Evolutionary conservation across 139 green algal species (phyloP), one percentile per base, ranked within the genome.

Genomic region (Coelastrella sp.): DNA sequence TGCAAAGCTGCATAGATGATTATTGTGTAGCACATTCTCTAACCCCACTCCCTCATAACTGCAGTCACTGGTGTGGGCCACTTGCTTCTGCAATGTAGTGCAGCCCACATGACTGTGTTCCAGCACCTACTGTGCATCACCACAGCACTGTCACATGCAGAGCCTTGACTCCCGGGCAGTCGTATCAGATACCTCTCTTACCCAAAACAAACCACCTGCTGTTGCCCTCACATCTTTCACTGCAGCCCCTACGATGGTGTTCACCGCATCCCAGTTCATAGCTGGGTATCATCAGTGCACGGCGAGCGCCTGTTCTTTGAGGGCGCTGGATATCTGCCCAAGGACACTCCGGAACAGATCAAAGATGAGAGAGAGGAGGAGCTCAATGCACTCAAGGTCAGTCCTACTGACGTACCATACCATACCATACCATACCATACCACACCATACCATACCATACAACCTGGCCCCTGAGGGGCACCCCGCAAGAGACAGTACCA

Each of bases 221-320:
- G 60, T 20, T 78, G 35, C 84, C 63, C 22, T n/a, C 68, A 17
- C 20, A 82, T 24, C 17, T 87, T 35, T 9, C 9, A 11, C 81
- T 57, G 9, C 81, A 74, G 81, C 81, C 57, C 25, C 10, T 17
- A 82, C 70, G 56, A 74, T 72, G 84, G 84, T 35, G 8, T 22
- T n/a, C 68, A 75, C 89, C 61, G 35, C 17, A 57, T 92, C 73
- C 75, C 83, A 10, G 65, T 87, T 6, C 49, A 89, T 35, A 85
- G 60, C 74, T 90, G 83, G 82, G 84, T 92, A 10, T 90, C 83
- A 17, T 86, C 68, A 5, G 59, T 82, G 17, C 89, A 92, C 9
- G 89, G 60, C n/a, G 86, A 85, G 83, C 89, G 89, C 63, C 61
- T 81, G 61, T 92, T 89, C 89, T 92, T 90, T 85, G 66, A 56